Percentiles rank a stretch among this genome's conserved stretches.
These are phyloP conservation scores for Penicillium sp. DNA, from an alignment of 2,329 filamentous ascomycete species.

Conservation along the genomic window DNA sequence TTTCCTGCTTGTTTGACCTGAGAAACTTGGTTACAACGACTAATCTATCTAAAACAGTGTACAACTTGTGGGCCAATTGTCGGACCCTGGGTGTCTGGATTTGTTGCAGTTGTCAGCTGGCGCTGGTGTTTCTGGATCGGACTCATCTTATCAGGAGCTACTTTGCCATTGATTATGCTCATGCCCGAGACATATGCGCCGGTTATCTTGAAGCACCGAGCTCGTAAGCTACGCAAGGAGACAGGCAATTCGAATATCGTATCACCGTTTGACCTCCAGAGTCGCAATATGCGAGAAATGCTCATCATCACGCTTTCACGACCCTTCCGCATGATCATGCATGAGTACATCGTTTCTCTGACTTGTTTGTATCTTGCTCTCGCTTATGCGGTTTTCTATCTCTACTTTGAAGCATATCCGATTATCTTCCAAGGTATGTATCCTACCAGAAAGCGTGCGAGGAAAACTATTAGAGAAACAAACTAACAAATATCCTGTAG, in stretches of 20 bases:
- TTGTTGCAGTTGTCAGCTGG: conserved; percentile 46
- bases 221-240: conserved; percentile 57
- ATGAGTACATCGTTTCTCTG: conserved; percentile 70
- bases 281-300: conserved; percentile 40
- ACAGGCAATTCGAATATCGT: conserved; percentile 55
- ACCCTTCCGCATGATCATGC: conserved; percentile 68
- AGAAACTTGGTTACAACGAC: neutral
- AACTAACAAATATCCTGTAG: conserved; percentile 47
- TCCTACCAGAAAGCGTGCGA: neutral
- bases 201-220: conserved; percentile 58
- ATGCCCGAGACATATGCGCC: conserved; percentile 66
- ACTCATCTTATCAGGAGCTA: conserved; percentile 62
- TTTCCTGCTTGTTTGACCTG: neutral
- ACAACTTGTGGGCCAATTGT: conserved; percentile 45
- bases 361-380: conserved; percentile 69
- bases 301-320: conserved; percentile 66
- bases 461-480: conserved; percentile 44
- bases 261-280: conserved; percentile 65
- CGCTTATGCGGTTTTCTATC: conserved; percentile 66
- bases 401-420: conserved; percentile 74
- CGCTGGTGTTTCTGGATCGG: conserved; percentile 59
- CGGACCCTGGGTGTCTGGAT: conserved; percentile 49
- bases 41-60: conserved; percentile 18
- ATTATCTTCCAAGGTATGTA: conserved; percentile 59
- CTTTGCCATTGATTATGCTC: conserved; percentile 53